phyloP scores from a whole-genome alignment of 352 stramenopile species.

The Halophytophthora polymorphica region DNA sequence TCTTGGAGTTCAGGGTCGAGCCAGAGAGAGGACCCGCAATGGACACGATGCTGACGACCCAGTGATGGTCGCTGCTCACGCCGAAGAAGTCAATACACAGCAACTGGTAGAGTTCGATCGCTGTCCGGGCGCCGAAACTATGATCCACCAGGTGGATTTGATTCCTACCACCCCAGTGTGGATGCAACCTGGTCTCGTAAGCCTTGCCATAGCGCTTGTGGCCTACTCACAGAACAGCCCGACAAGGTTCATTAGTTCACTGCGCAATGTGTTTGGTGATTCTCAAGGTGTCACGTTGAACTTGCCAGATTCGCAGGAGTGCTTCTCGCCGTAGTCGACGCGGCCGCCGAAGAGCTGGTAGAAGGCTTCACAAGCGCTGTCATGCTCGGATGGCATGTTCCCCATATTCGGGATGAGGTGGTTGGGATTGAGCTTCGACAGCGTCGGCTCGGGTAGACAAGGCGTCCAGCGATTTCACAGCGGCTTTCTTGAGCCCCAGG shows the following conservation, averaged over 20 bases:
- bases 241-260: conserved; percentile 1
- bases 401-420: conserved; percentile 61
- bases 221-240: conserved; percentile 13
- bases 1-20: conserved; percentile 36
- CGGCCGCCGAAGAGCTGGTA: conserved; percentile 56
- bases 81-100: conserved; percentile 52
- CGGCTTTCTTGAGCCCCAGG: too few relatives aligned
- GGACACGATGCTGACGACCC: conserved; percentile 56
- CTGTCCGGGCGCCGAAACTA: conserved; percentile 59
- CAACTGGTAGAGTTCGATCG: conserved; percentile 70
- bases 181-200: conserved; percentile 27
- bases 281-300: not conserved
- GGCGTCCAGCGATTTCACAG: conserved; percentile 42
- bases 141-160: conserved; percentile 62
- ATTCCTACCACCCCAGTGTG: conserved; percentile 43
- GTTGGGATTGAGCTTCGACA: conserved; percentile 50
- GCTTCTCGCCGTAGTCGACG: conserved; percentile 62
- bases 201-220: conserved; percentile 49
- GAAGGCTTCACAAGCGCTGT: conserved; percentile 64
- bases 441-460: conserved; percentile 55
- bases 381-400: conserved; percentile 59
- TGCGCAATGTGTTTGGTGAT: not conserved
- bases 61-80: conserved; percentile 47
- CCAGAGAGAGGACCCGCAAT: conserved; percentile 58
- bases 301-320: conserved; percentile 23